Evolutionary conservation across 225 moss, liverwort and hornwort genomes (phyloP).

Genomic region (Pseudoscleropodium purum): DNA sequence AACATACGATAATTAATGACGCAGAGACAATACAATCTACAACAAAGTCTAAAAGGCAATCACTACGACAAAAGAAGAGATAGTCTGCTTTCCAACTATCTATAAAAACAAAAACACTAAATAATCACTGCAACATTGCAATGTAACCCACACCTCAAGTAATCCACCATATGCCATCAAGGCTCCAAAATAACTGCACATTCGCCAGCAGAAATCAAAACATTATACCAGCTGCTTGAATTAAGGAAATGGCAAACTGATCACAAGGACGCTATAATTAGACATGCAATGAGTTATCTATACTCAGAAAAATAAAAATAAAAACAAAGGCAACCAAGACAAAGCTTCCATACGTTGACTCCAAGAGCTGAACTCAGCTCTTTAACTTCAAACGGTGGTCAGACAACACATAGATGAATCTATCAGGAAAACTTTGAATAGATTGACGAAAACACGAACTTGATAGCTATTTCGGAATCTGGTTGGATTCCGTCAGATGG

Average conservation of each 20-base stretch:
- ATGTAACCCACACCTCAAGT: constrained; percentile 37
- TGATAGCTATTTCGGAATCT: constrained; percentile 49
- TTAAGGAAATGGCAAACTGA: neutral
- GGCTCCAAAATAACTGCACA: constrained; percentile 82
- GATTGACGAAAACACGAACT: constrained; percentile 32
- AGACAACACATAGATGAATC: neutral
- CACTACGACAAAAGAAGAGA: neutral
- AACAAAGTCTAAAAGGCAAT: neutral
- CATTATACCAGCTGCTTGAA: neutral
- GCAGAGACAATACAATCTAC: neutral
- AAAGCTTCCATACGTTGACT: neutral
- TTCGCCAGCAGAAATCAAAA: constrained; percentile 4
- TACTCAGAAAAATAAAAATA: neutral
- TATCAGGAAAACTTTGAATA: neutral
- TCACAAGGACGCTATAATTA: neutral
- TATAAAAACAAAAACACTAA: neutral
- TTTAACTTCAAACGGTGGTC: neutral
- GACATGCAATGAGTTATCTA: neutral
- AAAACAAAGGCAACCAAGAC: neutral
- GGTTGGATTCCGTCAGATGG: constrained; percentile 51
- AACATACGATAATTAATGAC: neutral
- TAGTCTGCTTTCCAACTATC: neutral
- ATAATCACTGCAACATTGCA: neutral
- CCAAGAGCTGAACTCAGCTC: neutral
- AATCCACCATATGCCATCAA: constrained; percentile 90